Percentiles rank a stretch among this genome's conserved stretches.
phyloP scores from a whole-genome alignment of 768 basidiomycete species.

The Panaeolus cyanescens region DNA sequence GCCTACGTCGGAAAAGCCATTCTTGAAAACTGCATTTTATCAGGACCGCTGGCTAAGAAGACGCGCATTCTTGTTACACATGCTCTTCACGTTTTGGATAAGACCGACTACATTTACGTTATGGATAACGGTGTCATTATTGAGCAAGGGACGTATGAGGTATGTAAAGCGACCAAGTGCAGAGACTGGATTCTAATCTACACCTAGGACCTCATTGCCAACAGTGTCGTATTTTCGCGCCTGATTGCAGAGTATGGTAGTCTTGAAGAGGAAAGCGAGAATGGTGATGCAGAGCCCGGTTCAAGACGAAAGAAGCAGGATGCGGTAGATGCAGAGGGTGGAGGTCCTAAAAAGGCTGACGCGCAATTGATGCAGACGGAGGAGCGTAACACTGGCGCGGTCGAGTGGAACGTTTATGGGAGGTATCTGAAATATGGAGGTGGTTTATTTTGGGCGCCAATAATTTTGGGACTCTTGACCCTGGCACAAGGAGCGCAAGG shows the following conservation, averaged over 20 bases:
- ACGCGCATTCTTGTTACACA: slow-evolving; percentile 68
- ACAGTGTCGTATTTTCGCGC: slow-evolving; percentile 44
- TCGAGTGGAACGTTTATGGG: slow-evolving; percentile 48
- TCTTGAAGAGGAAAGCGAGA: slow-evolving; percentile 3
- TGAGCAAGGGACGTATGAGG: slow-evolving; percentile 64
- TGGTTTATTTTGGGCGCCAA: slow-evolving; percentile 47
- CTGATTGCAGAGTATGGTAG: slow-evolving; percentile 60
- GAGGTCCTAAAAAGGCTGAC: not conserved
- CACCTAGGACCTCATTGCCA: slow-evolving; percentile 43
- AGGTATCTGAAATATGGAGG: slow-evolving; percentile 52
- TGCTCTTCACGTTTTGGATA: slow-evolving; percentile 56
- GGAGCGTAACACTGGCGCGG: slow-evolving; percentile 57
- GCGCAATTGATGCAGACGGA: slow-evolving; percentile 49
- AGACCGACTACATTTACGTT: slow-evolving; percentile 64
- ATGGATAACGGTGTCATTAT: slow-evolving; percentile 59
- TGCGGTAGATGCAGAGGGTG: slow-evolving; percentile 14
- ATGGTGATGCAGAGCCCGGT: not conserved
- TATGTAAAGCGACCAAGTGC: slow-evolving; percentile 25
- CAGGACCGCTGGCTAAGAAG: slow-evolving; percentile 52
- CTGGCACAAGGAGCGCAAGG: slow-evolving; percentile 54
- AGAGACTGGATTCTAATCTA: not conserved
- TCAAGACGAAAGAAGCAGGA: slow-evolving; percentile 10
- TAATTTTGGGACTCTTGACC: slow-evolving; percentile 45
- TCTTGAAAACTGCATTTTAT: slow-evolving; percentile 61
- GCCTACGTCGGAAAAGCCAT: slow-evolving; percentile 73